Base-by-base conservation (phyloP, 2,329 filamentous ascomycete genomes). In the Aspergillus uvarum region DNA sequence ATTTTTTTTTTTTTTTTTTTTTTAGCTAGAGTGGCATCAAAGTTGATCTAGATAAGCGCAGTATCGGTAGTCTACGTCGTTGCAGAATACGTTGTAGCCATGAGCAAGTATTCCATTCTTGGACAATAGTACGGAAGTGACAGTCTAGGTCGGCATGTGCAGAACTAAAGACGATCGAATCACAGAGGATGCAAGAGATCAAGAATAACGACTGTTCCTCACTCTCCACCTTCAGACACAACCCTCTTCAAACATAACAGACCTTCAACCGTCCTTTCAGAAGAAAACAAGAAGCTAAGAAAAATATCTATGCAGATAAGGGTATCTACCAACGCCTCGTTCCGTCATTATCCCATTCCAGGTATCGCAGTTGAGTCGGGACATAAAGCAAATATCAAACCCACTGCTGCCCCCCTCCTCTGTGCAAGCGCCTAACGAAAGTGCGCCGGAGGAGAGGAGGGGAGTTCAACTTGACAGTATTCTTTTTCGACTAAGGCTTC, bases 261-360 rank as follows among this genome's bases (percentile, higher is more conserved):
- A 51, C 22, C 58, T 38, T 50, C 53, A n/a, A 35, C 44, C 11
- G 38, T 31, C 53, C 42, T 54, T 51, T 38, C 42, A 61, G 62
- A 63, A 59, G 50, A 64, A 62, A 63, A 65, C 56, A 55, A 66
- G 52, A 64, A 68, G 63, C 38, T 44, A 64, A 64, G 56, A 64
- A 65, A 65, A 68, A 63, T 56, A 69, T 70, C 70, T 70, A 72
- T 72, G 70, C 67, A 69, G 68, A 70, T 69, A 70, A 65, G 75
- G 75, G 75, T 77, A 77, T 77, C 74, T 77, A 74, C 70, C 72
- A 76, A 77, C 73, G 74, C 74, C 74, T 74, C 72, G 70, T 75
- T 72, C 75, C 74, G 62, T 74, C 72, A 69, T 76, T 68, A 72
- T 73, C 72, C 72, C 67, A 64, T 72, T 65, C 69, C 67, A 61